phyloP scores from a whole-genome alignment of 2,329 filamentous ascomycete species.

The Arachnopeziza araneosa region DNA sequence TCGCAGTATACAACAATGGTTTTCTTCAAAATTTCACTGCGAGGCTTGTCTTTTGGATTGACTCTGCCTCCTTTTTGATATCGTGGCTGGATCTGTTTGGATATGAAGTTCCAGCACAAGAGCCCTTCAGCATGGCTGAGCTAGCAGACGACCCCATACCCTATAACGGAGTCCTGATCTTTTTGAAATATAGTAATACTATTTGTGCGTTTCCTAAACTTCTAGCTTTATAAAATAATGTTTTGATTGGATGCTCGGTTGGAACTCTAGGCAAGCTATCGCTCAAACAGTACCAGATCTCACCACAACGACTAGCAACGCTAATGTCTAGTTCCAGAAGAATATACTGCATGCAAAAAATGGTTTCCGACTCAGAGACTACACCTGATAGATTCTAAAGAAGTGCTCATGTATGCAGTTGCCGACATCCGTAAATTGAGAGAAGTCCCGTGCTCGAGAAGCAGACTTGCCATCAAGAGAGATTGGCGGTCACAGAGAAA shows the following conservation, averaged over 20 bases:
- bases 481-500: no score
- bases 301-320: not conserved
- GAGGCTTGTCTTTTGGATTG: not conserved
- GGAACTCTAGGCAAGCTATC: not conserved
- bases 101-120: not conserved
- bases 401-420: not conserved
- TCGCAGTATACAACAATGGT: not conserved
- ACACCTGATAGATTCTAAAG: not conserved
- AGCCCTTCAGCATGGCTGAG: not conserved
- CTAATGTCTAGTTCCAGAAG: not conserved
- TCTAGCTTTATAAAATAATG: not conserved
- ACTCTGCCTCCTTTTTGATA: not conserved
- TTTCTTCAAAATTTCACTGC: not conserved
- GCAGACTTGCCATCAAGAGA: no score
- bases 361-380: not conserved
- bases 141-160: not conserved
- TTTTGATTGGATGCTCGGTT: not conserved
- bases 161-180: not conserved
- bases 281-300: no score
- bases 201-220: not conserved
- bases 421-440: no score
- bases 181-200: not conserved
- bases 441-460: no score
- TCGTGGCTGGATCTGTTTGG: not conserved
- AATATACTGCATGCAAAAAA: not conserved